Evolutionary conservation across 2,329 filamentous ascomycete species (phyloP).

Genomic region (Aspergillus pseudonomiae): DNA sequence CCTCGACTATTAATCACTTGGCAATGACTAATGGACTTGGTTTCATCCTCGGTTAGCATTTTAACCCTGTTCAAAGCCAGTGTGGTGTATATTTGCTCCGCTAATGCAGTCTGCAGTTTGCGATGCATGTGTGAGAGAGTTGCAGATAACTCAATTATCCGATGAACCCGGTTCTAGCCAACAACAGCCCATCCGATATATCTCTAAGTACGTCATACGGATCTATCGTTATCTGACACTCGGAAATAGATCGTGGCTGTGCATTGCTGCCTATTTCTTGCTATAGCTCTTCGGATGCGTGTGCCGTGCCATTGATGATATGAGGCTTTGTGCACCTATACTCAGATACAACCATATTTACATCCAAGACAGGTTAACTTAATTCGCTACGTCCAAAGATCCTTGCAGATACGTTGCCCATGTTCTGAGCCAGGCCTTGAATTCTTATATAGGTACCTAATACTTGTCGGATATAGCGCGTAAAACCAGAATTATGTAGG

Average conservation of each 20-base stretch:
- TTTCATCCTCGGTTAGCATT: neutral
- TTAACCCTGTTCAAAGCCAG: too few species aligned
- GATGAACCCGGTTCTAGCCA: too few species aligned
- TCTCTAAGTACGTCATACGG: neutral
- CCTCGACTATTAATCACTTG: neutral
- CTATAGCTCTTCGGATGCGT: neutral
- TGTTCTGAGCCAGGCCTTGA: too few species aligned
- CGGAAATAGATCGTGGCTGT: neutral
- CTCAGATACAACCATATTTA: too few species aligned
- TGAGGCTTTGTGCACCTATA: neutral
- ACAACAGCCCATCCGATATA: too few species aligned
- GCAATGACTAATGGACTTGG: neutral
- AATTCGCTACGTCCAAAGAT: too few species aligned
- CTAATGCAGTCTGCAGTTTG: neutral
- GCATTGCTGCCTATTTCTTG: neutral
- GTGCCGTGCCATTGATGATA: neutral
- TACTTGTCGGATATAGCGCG: too few species aligned
- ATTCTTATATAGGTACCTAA: too few species aligned
- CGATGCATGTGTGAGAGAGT: neutral
- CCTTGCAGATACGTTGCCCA: too few species aligned
- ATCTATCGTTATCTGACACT: neutral
- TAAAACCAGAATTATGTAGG: too few species aligned
- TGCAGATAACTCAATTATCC: neutral
- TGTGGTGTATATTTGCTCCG: neutral
- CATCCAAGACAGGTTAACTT: too few species aligned